A percentile compares a stretch with the other conserved stretches of the same genome.
Conservation (phyloP, 352 stramenopile genomes). For the Phytophthora tubulina region DNA sequence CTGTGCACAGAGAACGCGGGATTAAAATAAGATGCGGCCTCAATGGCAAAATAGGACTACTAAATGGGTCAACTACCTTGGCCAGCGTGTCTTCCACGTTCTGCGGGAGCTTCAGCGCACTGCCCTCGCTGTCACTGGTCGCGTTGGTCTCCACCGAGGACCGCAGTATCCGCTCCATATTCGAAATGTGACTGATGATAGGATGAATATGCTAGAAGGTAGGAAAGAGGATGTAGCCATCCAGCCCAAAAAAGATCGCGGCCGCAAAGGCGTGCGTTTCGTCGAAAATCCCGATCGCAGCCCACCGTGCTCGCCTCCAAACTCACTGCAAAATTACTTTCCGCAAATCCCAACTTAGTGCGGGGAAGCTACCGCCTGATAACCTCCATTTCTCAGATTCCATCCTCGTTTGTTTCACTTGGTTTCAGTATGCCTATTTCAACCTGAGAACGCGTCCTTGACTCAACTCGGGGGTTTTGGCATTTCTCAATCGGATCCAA, state of each 20-base stretch:
- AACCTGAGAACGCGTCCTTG: slow-evolving; percentile 21
- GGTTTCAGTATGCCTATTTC: slow-evolving; percentile 12
- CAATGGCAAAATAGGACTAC: neutral
- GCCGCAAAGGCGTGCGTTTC: neutral
- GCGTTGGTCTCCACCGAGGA: neutral
- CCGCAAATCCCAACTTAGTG: slow-evolving; percentile 1
- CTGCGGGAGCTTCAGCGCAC: slow-evolving; percentile 57
- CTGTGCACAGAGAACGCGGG: slow-evolving; percentile 25
- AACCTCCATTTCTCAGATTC: slow-evolving; percentile 33
- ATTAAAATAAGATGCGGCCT: neutral
- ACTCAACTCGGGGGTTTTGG: neutral
- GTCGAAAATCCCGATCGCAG: neutral
- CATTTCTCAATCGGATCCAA: slow-evolving; percentile 36
- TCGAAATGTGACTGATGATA: slow-evolving; percentile 14
- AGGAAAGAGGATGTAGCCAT: neutral
- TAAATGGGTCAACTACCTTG: slow-evolving; percentile 40
- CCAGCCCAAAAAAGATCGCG: neutral
- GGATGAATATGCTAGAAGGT: slow-evolving; percentile 12
- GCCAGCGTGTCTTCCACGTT: slow-evolving; percentile 64
- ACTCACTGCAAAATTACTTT: neutral
- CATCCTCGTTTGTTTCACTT: slow-evolving; percentile 5
- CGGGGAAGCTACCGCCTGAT: slow-evolving; percentile 16
- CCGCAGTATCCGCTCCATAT: slow-evolving; percentile 31
- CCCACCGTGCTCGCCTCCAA: neutral
- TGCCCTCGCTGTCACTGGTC: slow-evolving; percentile 23